Evolutionary conservation across 1,284 basidiomycete genomes (phyloP).

Genomic region (Cryptococcus jaspeensis): DNA sequence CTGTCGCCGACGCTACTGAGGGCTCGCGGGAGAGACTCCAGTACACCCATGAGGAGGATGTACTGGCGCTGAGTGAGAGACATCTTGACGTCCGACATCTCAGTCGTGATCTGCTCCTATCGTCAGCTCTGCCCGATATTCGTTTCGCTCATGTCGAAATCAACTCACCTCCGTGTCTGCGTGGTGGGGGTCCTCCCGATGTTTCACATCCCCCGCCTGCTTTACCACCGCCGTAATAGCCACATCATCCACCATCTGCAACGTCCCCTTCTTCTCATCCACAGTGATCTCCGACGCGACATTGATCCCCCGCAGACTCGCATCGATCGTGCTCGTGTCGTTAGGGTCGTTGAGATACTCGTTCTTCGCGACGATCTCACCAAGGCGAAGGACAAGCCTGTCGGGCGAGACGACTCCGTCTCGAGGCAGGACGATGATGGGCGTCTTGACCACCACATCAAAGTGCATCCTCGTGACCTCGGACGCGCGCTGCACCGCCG

Average conservation of each 20-base stretch:
- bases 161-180: constrained; percentile 69
- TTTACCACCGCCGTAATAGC: constrained; percentile 70
- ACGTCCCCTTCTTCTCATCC: constrained; percentile 55
- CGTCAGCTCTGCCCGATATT: constrained; percentile 8
- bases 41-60: constrained; percentile 67
- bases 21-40: constrained; percentile 72
- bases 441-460: constrained; percentile 84
- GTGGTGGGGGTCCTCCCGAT: constrained; percentile 55
- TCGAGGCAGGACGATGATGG: constrained; percentile 86
- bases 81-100: constrained; percentile 86
- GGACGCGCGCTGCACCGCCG: constrained; percentile 85
- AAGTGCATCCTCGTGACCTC: constrained; percentile 86
- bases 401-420: constrained; percentile 66
- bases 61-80: constrained; percentile 92
- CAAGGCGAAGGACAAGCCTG: constrained; percentile 75
- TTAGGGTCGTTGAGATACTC: constrained; percentile 61
- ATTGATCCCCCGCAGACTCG: constrained; percentile 82
- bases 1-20: constrained; percentile 51
- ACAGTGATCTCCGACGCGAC: constrained; percentile 68
- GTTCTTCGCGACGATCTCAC: constrained; percentile 85
- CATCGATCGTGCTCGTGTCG: constrained; percentile 63
- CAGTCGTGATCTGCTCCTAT: constrained; percentile 41
- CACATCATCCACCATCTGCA: constrained; percentile 94
- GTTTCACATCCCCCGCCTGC: constrained; percentile 54
- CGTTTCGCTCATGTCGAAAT: neutral